Evolutionary conservation across 352 stramenopile species (phyloP).

Genomic region (Globisporangium cederbergense): DNA sequence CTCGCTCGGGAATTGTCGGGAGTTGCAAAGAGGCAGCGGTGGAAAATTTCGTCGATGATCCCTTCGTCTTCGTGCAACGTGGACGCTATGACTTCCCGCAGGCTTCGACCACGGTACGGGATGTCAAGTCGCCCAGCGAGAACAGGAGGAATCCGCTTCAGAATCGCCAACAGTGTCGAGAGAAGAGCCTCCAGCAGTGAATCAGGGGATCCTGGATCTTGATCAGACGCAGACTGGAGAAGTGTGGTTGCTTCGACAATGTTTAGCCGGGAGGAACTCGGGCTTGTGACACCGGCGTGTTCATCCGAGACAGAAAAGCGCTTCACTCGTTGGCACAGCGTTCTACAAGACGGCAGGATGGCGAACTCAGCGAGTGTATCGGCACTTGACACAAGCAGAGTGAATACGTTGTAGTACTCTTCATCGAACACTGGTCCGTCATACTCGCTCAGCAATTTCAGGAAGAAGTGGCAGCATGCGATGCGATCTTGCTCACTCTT

Average conservation of each 20-base stretch:
- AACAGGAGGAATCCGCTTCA: slow-evolving; percentile 53
- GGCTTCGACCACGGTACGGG: slow-evolving; percentile 37
- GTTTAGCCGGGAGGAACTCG: neutral
- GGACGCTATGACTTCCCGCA: slow-evolving; percentile 45
- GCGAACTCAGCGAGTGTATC: slow-evolving; percentile 40
- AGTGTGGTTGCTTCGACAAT: neutral
- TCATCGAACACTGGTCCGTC: slow-evolving; percentile 34
- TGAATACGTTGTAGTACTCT: slow-evolving; percentile 68
- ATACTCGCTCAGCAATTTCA: slow-evolving; percentile 49
- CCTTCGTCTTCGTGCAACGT: slow-evolving; percentile 53
- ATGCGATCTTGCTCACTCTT: slow-evolving; percentile 39
- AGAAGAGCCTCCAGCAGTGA: slow-evolving; percentile 50
- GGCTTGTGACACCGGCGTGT: neutral
- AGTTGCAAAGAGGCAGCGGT: slow-evolving; percentile 66
- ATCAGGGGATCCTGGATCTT: slow-evolving; percentile 23
- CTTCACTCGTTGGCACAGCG: slow-evolving; percentile 50
- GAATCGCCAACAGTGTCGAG: slow-evolving; percentile 52
- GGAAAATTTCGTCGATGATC: slow-evolving; percentile 68
- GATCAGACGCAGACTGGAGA: neutral
- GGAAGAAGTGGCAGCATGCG: slow-evolving; percentile 43
- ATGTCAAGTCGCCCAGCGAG: slow-evolving; percentile 41
- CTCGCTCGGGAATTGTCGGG: slow-evolving; percentile 23
- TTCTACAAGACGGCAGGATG: slow-evolving; percentile 43
- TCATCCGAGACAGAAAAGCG: slow-evolving; percentile 26
- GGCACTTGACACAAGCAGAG: slow-evolving; percentile 46